phyloP scores from a whole-genome alignment of 495 filamentous ascomycete species.

The Cercophora sp. region DNA sequence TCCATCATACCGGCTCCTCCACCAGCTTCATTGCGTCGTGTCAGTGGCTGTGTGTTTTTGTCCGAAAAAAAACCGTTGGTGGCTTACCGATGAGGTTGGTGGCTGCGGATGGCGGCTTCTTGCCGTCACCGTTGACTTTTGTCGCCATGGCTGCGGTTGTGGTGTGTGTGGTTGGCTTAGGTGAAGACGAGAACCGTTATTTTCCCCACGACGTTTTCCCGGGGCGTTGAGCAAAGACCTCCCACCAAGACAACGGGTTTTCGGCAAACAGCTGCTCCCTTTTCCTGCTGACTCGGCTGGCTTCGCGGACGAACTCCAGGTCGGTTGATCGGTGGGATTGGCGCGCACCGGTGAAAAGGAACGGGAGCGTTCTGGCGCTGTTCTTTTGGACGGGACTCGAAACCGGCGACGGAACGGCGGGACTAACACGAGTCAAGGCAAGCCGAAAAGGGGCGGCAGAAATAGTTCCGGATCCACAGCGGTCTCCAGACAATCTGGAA shows the following conservation, averaged over 20 bases:
- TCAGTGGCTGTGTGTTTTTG: constrained; percentile 12
- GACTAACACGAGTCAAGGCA: constrained; percentile 6
- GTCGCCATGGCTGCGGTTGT: constrained; percentile 33
- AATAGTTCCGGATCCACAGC: constrained; percentile 1
- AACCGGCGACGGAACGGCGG: neutral
- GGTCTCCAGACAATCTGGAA: neutral
- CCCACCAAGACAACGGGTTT: too few relatives aligned
- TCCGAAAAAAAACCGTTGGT: too few relatives aligned
- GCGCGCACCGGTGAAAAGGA: too few relatives aligned
- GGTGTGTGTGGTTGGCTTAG: constrained; percentile 1
- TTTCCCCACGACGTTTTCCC: constrained; percentile 1
- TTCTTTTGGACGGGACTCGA: neutral
- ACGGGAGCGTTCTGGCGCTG: too few relatives aligned
- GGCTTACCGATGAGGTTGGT: constrained; percentile 87
- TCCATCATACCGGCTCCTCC: constrained; percentile 99
- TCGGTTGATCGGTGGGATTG: too few relatives aligned
- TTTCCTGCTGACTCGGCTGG: neutral
- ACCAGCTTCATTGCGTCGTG: constrained; percentile 59
- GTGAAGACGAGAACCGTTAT: too few relatives aligned
- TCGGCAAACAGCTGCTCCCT: too few relatives aligned
- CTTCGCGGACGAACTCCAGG: too few relatives aligned
- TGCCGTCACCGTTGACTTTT: constrained; percentile 59
- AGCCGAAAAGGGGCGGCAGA: constrained; percentile 1
- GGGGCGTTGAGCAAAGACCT: too few relatives aligned
- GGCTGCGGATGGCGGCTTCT: constrained; percentile 77